Evolutionary conservation across 352 stramenopile genomes (phyloP).

Genomic region (Phytopythium oedochilum): DNA sequence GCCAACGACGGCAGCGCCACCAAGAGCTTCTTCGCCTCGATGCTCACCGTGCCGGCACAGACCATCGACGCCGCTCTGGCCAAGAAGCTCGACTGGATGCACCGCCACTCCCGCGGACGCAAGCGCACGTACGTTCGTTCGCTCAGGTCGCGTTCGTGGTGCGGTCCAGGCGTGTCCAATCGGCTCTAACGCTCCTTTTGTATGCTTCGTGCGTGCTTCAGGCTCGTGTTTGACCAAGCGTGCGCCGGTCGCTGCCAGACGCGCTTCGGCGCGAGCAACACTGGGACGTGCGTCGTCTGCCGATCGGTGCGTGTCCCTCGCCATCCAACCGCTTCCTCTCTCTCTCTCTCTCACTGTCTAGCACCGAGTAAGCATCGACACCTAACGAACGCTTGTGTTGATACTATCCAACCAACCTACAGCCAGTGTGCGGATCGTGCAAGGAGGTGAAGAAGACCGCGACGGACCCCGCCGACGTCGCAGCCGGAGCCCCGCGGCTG

Average conservation of each 20-base stretch:
- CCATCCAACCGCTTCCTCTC: background rate
- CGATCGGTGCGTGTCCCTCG: slow-evolving; percentile 14
- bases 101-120: slow-evolving; percentile 22
- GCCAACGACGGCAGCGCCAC: slow-evolving; percentile 11
- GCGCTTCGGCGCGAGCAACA: slow-evolving; percentile 17
- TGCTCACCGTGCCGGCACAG: slow-evolving; percentile 23
- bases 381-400: no score
- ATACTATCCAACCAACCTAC: no score
- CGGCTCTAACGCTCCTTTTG: background rate
- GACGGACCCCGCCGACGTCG: slow-evolving; percentile 13
- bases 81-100: slow-evolving; percentile 50
- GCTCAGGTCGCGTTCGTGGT: background rate
- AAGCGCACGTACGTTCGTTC: slow-evolving; percentile 15
- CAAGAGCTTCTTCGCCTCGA: slow-evolving; percentile 10
- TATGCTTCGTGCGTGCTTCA: background rate
- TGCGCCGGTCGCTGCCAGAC: slow-evolving; percentile 30
- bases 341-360: no score
- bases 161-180: no score
- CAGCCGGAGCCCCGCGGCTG: slow-evolving; percentile 16
- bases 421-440: slow-evolving; percentile 39
- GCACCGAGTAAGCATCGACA: no score
- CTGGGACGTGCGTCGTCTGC: slow-evolving; percentile 34
- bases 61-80: slow-evolving; percentile 27
- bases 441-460: slow-evolving; percentile 30
- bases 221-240: slow-evolving; percentile 13